Evolutionary conservation across 1,284 basidiomycete species (phyloP), one percentile per base, ranked within the genome.

Genomic region (Uromyces viciae-fabae): DNA sequence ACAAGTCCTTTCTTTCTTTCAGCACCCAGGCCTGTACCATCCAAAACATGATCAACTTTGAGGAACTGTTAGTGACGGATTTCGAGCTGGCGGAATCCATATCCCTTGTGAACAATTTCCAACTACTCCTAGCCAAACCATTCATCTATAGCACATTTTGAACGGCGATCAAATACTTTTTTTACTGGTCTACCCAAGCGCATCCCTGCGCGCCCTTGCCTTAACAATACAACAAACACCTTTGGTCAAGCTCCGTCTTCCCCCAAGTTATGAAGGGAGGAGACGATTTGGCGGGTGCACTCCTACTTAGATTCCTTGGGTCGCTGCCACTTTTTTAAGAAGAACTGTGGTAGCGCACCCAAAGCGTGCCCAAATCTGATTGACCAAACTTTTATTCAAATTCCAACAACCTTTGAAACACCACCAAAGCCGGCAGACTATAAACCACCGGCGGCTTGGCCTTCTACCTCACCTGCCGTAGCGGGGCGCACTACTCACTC

Each of bases 301-400:
- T 58, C 58, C 15, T 75, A 75, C 56, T 33, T 60, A 7, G 74
- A 75, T 7, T 62, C 42, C 14, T 11, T 75, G 14, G 74, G 74
- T 11, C 54, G 43, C 4, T 75, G 58, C 28, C 74, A 42, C 28
- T 75, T 75, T n/a, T 75, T 54, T 58, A 75, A 75, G 56, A 64
- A 62, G 15, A 19, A 22, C 1, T 75, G 73, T 46, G 73, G 73
- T 5, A 75, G 56, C 69, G 17, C 69, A 8, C 69, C 25, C 1
- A 46, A 33, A 0, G 11, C 2, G 7, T 72, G 69, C 19, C 7
- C 69, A 5, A 49, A 49, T 36, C 46, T 11, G 22, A 22, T 17
- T 28, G 69, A 72, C 31, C 43, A 49, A 17, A 36, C 46, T 17
- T 54, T 72, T 19, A 9, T 72, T 28, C 33, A 54, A 31, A 72